These are phyloP conservation scores for Monosporascus sp. DNA, from an alignment of 2,329 filamentous ascomycete genomes.

Conservation along the genomic window DNA sequence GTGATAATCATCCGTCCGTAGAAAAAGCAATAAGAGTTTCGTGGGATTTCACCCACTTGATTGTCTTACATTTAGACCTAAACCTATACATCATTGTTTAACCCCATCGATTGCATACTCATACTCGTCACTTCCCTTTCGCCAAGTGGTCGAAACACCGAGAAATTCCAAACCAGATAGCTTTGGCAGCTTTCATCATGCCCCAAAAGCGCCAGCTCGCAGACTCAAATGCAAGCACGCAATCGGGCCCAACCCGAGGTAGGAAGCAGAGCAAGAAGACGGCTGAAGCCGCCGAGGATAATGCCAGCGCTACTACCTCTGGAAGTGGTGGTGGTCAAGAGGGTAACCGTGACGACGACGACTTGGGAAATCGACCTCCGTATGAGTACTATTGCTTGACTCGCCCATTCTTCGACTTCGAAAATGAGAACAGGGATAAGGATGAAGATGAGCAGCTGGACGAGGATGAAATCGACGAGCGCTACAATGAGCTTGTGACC, in stretches of 20 bases:
- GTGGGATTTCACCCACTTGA: too few relatives aligned
- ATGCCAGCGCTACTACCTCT: neutral
- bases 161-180: neutral
- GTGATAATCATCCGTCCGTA: too few relatives aligned
- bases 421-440: slow-evolving; percentile 16
- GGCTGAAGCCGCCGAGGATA: neutral
- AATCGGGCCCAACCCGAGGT: neutral
- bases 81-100: too few relatives aligned
- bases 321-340: neutral
- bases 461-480: slow-evolving; percentile 12
- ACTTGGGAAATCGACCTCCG: slow-evolving; percentile 6
- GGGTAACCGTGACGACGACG: slow-evolving; percentile 5
- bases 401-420: slow-evolving; percentile 17
- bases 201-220: neutral
- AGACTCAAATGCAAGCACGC: neutral
- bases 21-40: too few relatives aligned
- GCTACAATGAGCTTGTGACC: slow-evolving; percentile 8
- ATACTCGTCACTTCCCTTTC: too few relatives aligned
- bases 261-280: neutral
- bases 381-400: slow-evolving; percentile 15
- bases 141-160: neutral
- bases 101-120: too few relatives aligned
- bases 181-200: neutral
- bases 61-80: too few relatives aligned
- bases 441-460: slow-evolving; percentile 14